Conservation (phyloP, 2,329 filamentous ascomycete genomes). For the Leptographium galeiforme region DNA sequence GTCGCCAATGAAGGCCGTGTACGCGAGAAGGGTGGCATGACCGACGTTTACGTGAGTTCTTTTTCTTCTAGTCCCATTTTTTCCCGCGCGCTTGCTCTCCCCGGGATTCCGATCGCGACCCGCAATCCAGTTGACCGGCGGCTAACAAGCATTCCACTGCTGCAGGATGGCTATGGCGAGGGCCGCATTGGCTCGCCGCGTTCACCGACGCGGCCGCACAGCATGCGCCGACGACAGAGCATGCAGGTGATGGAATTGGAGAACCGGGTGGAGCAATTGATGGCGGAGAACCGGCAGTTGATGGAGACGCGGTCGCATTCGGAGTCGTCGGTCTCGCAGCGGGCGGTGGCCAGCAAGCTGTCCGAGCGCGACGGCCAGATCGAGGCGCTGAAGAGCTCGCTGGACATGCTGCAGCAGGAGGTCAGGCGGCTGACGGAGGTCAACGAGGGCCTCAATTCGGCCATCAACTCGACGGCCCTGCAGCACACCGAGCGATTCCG, state of each 20-base stretch:
- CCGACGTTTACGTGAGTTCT: conserved; percentile 80
- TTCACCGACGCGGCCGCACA: conserved; percentile 86
- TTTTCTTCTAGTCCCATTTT: conserved; percentile 5
- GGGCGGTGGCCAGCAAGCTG: conserved; percentile 50
- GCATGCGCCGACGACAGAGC: conserved; percentile 92
- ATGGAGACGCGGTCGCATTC: conserved; percentile 57
- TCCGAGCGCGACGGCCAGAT: conserved; percentile 81
- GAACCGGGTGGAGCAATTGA: conserved; percentile 67
- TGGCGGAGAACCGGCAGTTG: conserved; percentile 71
- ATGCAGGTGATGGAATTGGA: conserved; percentile 95
- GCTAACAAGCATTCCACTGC: background rate
- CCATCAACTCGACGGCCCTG: conserved; percentile 62
- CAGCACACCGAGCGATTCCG: conserved; percentile 62
- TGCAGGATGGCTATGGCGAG: conserved; percentile 85
- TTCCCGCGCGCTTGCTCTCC: background rate
- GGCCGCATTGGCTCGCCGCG: conserved; percentile 73
- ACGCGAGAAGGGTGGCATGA: conserved; percentile 65
- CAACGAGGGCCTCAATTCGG: conserved; percentile 65
- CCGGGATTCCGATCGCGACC: background rate
- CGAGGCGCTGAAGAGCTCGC: conserved; percentile 61
- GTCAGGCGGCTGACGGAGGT: conserved; percentile 67
- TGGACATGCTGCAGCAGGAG: conserved; percentile 72
- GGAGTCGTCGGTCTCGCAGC: conserved; percentile 38
- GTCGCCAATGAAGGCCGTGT: conserved; percentile 78
- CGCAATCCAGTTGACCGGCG: background rate